Evolutionary conservation across 352 stramenopile species (phyloP), one percentile per base, ranked within the genome.

Genomic region (Phytophthora pini): DNA sequence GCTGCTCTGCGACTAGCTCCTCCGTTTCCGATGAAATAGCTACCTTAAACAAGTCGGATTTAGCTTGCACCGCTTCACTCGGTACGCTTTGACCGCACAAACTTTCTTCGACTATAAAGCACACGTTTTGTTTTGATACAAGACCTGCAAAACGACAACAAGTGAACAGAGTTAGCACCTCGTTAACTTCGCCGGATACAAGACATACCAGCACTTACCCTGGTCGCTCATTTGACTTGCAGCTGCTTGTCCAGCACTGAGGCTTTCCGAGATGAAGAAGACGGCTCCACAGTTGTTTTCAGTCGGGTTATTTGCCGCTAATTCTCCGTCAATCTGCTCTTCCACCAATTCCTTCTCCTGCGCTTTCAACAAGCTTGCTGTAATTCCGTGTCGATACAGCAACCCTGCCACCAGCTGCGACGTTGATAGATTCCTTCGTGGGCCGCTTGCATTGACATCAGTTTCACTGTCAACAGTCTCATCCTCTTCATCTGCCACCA

Each of bases 51-150:
- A 77, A 26, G 4, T 43, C 26, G 15, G 69, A 77, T 36, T 60
- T 36, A 44, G 50, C 43, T 56, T 80, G 64, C 55, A 68, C 12
- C 12, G 36, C 24, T 24, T 62, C 12, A 4, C 22, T 53, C 22
- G 36, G 38, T 27, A 48, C 13, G 1, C 8, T 58, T 59, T 70
- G 58, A 40, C 45, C 39, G 36, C 1, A 31, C 6, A 82, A 45
- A 53, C 69, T 84, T 34, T 88, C 79, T 54, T 77, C 51, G 13
- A 82, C 66, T 50, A 88, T 56, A 49, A 84, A 70, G 45, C 44
- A 68, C 29, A 66, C 48, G 4, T 61, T 62, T 12, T 77, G 24
- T n/a, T 50, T 38, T 12, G 26, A 17, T 10, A 67, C 32, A 13
- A 67, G 20, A 41, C 67, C 73, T 80, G 41, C 10, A 1, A 27